phyloP scores from a whole-genome alignment of 202 grass and related monocot genomes.

The Hordeum pubiflorum region DNA sequence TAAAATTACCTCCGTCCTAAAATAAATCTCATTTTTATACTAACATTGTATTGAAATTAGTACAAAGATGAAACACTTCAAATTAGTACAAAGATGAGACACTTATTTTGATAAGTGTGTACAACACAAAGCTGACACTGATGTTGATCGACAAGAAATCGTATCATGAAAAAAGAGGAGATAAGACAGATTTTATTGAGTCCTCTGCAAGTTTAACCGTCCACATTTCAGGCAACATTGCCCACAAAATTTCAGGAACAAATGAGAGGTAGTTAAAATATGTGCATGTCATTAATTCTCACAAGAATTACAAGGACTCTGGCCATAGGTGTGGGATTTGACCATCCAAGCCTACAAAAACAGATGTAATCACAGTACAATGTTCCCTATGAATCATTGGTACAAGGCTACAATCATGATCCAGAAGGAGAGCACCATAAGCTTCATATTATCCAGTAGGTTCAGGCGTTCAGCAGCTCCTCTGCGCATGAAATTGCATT shows the following conservation, averaged over 20 bases:
- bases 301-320: not conserved
- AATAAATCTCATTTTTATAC: too few relatives aligned
- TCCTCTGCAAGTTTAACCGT: too few relatives aligned
- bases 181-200: too few relatives aligned
- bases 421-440: not conserved
- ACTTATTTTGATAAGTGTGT: too few relatives aligned
- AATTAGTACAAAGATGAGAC: too few relatives aligned
- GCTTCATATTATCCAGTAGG: not conserved
- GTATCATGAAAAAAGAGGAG: too few relatives aligned
- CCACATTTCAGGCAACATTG: not conserved
- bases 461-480: not conserved
- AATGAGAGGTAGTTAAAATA: not conserved
- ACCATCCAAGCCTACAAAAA: not conserved
- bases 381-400: not conserved
- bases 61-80: too few relatives aligned
- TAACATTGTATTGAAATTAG: too few relatives aligned
- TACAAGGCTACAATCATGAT: not conserved
- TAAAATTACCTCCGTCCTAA: too few relatives aligned
- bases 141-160: too few relatives aligned
- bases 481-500: not conserved
- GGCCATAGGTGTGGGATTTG: not conserved
- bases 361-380: constrained; percentile 1
- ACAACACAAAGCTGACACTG: too few relatives aligned
- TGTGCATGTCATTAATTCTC: not conserved
- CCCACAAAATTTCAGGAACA: not conserved